Base-by-base conservation (phyloP, 2,329 filamentous ascomycete genomes). In the Aspergillus unguis region DNA sequence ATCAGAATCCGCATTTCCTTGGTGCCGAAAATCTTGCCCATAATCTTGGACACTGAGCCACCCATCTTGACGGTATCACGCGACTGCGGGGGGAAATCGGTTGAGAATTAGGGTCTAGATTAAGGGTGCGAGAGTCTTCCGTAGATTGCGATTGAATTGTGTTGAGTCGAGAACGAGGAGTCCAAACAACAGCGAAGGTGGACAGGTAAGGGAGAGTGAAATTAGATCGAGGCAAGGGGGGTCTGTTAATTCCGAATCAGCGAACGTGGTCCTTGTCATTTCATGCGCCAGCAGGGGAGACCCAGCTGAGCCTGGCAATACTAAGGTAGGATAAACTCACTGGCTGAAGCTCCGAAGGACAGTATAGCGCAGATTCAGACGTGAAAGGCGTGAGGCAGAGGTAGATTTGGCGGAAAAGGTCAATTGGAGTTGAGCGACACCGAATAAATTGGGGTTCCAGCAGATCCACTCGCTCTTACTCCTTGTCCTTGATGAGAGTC, bases 1-100 rank as follows among this genome's bases (percentile, higher is more conserved):
- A 99, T 99, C 71, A 97, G 80, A 72, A 99, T 86, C 69, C 92
- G 88, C 91, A 97, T 96, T 80, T 97, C 92, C 82, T 96, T 96
- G 63, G 92, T 95, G 77, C 92, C 92, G 80, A 96, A 97, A 80
- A 97, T 90, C 85, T 95, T 96, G 77, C 90, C 89, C 86, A 96
- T 92, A 78, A 96, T 86, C 80, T 95, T 96, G 67, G 90, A 95
- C 74, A 96, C 82, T 76, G 90, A 87, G 69, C 87, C 88, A 78
- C 92, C 92, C 92, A 97, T 97, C 63, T 72, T 87, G 65, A 61
- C 58, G 53, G 50, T 52, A 49, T 48, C 44, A 52, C 47, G 50
- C 51, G 59, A 59, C 53, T 51, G 38, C 42, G 52, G 52, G 35
- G 25, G 23, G 17, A 17, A 1, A 17, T 53, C 46, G 29, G 42